Evolutionary conservation across 192 early-diverging fungal species (phyloP).

Genomic region (Coemansia sp.): DNA sequence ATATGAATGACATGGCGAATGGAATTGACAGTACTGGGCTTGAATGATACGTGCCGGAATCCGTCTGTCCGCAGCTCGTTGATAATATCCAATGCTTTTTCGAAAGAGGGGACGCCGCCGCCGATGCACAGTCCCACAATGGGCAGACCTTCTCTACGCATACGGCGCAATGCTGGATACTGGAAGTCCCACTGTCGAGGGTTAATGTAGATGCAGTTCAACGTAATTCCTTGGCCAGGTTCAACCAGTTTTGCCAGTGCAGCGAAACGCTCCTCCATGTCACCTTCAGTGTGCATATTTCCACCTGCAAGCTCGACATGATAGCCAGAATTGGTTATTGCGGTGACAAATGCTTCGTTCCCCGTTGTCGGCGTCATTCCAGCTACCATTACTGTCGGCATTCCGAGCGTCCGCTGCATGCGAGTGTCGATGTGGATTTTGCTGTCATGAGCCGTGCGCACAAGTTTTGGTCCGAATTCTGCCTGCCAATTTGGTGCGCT

Average conservation of each 20-base stretch:
- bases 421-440: conserved; percentile 81
- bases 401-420: conserved; percentile 77
- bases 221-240: conserved; percentile 80
- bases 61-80: conserved; percentile 71
- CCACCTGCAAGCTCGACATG: conserved; percentile 88
- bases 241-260: conserved; percentile 70
- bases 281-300: conserved; percentile 76
- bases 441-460: conserved; percentile 52
- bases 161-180: conserved; percentile 71
- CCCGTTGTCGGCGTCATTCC: conserved; percentile 92
- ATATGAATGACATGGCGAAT: conserved; percentile 82
- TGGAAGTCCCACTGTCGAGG: conserved; percentile 77
- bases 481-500: conserved; percentile 79
- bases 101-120: conserved; percentile 82
- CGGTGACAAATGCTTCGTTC: conserved; percentile 72
- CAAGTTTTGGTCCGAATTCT: conserved; percentile 75
- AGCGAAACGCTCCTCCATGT: conserved; percentile 68
- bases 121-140: no score
- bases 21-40: conserved; percentile 71
- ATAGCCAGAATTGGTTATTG: conserved; percentile 86
- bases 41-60: conserved; percentile 74
- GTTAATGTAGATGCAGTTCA: conserved; percentile 86
- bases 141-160: conserved; percentile 80
- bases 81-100: conserved; percentile 79
- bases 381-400: conserved; percentile 89